phyloP scores from a whole-genome alignment of 2,329 filamentous ascomycete species.

The Volutella citrinella region DNA sequence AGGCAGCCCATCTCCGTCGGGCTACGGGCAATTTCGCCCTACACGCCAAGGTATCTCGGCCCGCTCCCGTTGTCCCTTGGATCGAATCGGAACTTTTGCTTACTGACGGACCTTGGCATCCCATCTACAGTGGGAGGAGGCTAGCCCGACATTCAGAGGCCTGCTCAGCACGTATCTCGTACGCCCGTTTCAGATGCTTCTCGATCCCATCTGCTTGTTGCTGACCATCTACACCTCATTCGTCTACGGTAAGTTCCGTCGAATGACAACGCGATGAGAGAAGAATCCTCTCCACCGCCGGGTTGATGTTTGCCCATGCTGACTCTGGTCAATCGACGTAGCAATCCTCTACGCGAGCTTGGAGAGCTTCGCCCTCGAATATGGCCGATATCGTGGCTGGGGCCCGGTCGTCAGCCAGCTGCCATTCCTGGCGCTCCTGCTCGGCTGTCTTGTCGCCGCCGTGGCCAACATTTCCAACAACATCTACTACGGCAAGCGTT shows the following conservation, averaged over 20 bases:
- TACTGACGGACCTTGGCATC: too few relatives aligned
- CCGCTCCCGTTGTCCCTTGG: too few relatives aligned
- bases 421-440: constrained; percentile 57
- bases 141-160: constrained; percentile 34
- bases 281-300: too few relatives aligned
- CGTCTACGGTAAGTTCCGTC: constrained; percentile 47
- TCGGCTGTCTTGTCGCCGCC: constrained; percentile 55
- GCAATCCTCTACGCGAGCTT: not conserved
- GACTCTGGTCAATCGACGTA: not conserved
- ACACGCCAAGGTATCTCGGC: constrained; percentile 36
- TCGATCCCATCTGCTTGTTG: constrained; percentile 67
- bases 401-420: constrained; percentile 47
- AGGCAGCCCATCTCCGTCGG: constrained; percentile 52
- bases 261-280: too few relatives aligned
- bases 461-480: constrained; percentile 57
- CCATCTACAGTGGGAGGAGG: constrained; percentile 36
- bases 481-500: constrained; percentile 52
- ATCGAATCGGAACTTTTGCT: too few relatives aligned
- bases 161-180: constrained; percentile 39
- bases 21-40: constrained; percentile 42
- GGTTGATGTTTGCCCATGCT: too few relatives aligned
- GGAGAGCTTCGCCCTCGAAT: constrained; percentile 44
- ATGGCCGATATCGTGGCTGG: constrained; percentile 58
- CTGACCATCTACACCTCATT: constrained; percentile 62
- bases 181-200: constrained; percentile 43